These are phyloP conservation scores for Ramalina intermedia DNA, from an alignment of 495 filamentous ascomycete genomes.

Conservation along the genomic window DNA sequence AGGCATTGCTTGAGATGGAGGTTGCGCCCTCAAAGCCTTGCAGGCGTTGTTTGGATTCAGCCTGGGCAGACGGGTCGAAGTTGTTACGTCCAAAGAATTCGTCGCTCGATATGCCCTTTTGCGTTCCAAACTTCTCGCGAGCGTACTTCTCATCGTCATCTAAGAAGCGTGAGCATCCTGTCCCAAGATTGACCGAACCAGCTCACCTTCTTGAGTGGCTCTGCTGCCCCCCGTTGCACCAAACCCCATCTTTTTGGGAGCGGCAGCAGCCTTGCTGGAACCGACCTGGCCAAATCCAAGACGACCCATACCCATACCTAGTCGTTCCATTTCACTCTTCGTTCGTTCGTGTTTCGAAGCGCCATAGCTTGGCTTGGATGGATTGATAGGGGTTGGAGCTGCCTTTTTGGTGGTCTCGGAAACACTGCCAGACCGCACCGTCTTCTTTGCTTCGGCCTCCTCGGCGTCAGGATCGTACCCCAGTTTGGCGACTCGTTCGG, in stretches of 20 bases:
- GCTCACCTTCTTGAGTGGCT: slow-evolving; percentile 53
- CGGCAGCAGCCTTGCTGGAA: slow-evolving; percentile 43
- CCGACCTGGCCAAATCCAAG: slow-evolving; percentile 87
- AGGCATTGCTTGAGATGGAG: slow-evolving; percentile 85
- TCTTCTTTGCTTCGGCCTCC: slow-evolving; percentile 45
- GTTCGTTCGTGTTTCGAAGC: slow-evolving; percentile 39
- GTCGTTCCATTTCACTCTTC: slow-evolving; percentile 67
- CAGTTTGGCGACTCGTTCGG: slow-evolving; percentile 90
- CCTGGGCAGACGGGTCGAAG: slow-evolving; percentile 65
- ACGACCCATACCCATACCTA: slow-evolving; percentile 79
- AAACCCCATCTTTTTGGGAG: slow-evolving; percentile 70
- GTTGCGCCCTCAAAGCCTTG: slow-evolving; percentile 87
- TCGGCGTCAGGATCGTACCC: slow-evolving; percentile 94
- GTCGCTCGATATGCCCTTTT: slow-evolving; percentile 95
- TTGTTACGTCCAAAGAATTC: slow-evolving; percentile 90
- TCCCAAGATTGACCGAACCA: slow-evolving; percentile 3
- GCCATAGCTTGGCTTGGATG: slow-evolving; percentile 45
- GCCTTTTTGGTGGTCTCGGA: slow-evolving; percentile 43
- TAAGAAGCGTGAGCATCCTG: slow-evolving; percentile 11
- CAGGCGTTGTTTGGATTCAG: slow-evolving; percentile 75
- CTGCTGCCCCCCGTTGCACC: slow-evolving; percentile 67
- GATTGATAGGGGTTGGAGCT: slow-evolving; percentile 61
- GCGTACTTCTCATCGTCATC: slow-evolving; percentile 63
- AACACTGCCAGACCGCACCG: slow-evolving; percentile 29
- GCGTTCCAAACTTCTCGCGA: slow-evolving; percentile 68